These are phyloP conservation scores for Periconia sp. DNA, from an alignment of 2,329 filamentous ascomycete species.

Conservation along the genomic window DNA sequence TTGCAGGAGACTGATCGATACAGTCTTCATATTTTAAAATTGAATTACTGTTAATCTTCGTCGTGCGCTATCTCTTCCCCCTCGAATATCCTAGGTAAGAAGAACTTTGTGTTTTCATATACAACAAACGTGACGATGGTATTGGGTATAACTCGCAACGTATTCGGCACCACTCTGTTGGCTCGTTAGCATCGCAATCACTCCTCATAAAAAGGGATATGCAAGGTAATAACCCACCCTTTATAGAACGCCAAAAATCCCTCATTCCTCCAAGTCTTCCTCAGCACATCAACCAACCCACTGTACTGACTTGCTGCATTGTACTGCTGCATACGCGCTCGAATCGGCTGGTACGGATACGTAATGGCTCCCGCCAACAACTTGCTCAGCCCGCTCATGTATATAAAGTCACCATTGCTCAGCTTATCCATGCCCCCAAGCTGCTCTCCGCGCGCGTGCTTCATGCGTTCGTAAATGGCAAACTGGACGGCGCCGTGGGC, in stretches of 20 bases:
- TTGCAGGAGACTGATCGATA: too few relatives aligned
- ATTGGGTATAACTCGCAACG: conserved; percentile 88
- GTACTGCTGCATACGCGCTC: conserved; percentile 87
- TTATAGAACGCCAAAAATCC: conserved; percentile 86
- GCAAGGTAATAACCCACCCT: conserved; percentile 51
- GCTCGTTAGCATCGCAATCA: conserved; percentile 6
- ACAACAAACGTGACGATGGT: conserved; percentile 97
- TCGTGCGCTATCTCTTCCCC: conserved; percentile 37
- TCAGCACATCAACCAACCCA: conserved; percentile 70
- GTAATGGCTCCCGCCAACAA: conserved; percentile 85
- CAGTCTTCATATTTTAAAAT: too few relatives aligned
- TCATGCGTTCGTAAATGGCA: conserved; percentile 83
- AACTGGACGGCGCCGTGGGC: conserved; percentile 95
- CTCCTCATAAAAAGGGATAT: background rate
- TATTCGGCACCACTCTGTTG: conserved; percentile 70
- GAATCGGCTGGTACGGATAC: conserved; percentile 92
- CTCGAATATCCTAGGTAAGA: conserved; percentile 55
- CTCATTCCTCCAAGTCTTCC: conserved; percentile 76
- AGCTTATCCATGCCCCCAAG: conserved; percentile 49
- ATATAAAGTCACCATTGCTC: conserved; percentile 75
- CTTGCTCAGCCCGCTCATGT: conserved; percentile 79
- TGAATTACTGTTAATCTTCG: conserved; percentile 25
- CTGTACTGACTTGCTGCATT: conserved; percentile 75
- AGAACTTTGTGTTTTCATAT: conserved; percentile 88
- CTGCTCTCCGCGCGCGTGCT: conserved; percentile 57